Conservation (phyloP, 2,329 filamentous ascomycete genomes). For the Didymella sp. region DNA sequence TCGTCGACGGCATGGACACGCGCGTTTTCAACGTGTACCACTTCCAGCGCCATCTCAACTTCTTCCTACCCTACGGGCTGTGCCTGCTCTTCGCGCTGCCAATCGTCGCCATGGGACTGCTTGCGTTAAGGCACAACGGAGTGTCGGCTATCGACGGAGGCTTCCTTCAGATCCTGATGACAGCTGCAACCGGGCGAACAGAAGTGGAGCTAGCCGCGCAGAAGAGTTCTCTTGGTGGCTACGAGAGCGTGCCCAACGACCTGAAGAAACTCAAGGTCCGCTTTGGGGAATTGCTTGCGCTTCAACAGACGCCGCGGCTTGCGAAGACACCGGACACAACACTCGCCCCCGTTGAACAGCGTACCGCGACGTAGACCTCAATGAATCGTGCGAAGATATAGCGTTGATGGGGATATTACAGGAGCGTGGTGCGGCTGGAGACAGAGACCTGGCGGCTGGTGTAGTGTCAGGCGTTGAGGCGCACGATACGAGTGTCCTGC, state of each 20-base stretch:
- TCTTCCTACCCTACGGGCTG: background rate
- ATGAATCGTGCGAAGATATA: background rate
- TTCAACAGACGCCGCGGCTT: background rate
- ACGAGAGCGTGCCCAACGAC: background rate
- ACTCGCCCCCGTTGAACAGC: background rate
- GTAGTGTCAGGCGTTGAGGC: background rate
- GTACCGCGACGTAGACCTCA: background rate
- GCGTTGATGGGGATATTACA: background rate
- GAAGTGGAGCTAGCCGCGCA: background rate
- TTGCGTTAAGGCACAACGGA: background rate
- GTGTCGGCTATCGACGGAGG: background rate
- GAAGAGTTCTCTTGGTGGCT: background rate
- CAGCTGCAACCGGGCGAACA: background rate
- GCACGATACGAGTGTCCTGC: background rate
- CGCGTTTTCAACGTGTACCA: background rate
- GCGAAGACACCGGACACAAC: background rate
- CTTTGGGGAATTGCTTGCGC: background rate
- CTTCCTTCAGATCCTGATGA: background rate
- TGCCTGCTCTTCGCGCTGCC: background rate
- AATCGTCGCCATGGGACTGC: background rate
- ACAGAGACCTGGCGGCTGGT: background rate
- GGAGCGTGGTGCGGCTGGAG: background rate
- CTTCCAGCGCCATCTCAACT: background rate
- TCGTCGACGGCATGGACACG: background rate
- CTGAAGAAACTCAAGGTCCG: background rate